phyloP scores from a whole-genome alignment of 2,329 filamentous ascomycete genomes.

The Onygena corvina region DNA sequence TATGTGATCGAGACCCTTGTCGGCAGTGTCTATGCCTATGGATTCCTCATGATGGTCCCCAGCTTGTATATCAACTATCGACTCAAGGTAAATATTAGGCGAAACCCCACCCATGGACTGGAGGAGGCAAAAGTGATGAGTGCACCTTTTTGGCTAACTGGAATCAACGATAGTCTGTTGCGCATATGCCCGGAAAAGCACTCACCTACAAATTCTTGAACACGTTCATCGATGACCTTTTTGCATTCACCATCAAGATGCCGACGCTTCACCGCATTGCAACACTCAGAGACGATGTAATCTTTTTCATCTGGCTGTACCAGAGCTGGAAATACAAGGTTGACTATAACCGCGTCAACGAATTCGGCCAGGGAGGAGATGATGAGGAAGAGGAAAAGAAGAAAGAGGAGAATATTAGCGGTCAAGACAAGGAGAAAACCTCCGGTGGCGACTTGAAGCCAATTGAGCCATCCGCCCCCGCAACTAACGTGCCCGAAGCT shows the following conservation, averaged over 20 bases:
- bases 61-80: slow-evolving; percentile 98
- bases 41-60: slow-evolving; percentile 98
- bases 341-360: slow-evolving; percentile 86
- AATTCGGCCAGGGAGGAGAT: slow-evolving; percentile 98
- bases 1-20: slow-evolving; percentile 92
- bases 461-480: slow-evolving; percentile 10
- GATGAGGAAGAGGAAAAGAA: slow-evolving; percentile 53
- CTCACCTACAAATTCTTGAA: slow-evolving; percentile 99
- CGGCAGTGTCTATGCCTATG: slow-evolving; percentile 92
- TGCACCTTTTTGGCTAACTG: slow-evolving; percentile 5
- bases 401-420: slow-evolving; percentile 24
- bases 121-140: not conserved
- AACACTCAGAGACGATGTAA: slow-evolving; percentile 86
- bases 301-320: slow-evolving; percentile 97
- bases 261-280: slow-evolving; percentile 83
- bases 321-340: slow-evolving; percentile 86
- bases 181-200: slow-evolving; percentile 90
- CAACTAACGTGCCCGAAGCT: not conserved
- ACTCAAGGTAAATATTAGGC: slow-evolving; percentile 63
- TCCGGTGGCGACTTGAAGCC: slow-evolving; percentile 10
- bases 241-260: slow-evolving; percentile 99
- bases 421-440: slow-evolving; percentile 10
- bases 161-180: slow-evolving; percentile 46
- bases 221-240: slow-evolving; percentile 97
- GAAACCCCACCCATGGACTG: not conserved